Conservation (phyloP, 2,329 filamentous ascomycete genomes). For the Ophiostoma pallidulum region DNA sequence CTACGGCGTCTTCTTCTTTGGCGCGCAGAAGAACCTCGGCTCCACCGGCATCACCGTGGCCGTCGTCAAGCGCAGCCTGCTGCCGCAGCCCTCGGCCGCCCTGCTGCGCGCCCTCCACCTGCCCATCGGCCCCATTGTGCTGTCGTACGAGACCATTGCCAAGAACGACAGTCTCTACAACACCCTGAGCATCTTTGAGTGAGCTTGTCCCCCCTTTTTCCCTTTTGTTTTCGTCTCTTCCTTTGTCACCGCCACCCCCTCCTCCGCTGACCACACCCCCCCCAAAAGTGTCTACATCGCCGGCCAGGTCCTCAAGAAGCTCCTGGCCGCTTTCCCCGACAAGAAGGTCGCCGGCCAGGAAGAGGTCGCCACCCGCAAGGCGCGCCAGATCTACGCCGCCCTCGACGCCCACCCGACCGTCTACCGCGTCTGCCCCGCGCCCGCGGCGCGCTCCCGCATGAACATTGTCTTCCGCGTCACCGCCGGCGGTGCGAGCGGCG, state of each 20-base stretch:
- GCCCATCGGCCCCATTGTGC: slow-evolving; percentile 67
- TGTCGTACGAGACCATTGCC: slow-evolving; percentile 75
- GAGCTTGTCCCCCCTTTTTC: slow-evolving; percentile 24
- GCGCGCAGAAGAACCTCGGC: slow-evolving; percentile 91
- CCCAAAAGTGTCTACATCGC: slow-evolving; percentile 81
- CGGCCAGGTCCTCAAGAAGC: slow-evolving; percentile 73
- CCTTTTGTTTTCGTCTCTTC: background rate
- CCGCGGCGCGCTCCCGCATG: slow-evolving; percentile 72
- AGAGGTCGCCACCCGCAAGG: slow-evolving; percentile 63
- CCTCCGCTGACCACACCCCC: background rate
- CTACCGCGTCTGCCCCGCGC: slow-evolving; percentile 72
- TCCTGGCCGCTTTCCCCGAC: slow-evolving; percentile 54
- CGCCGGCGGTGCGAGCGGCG: slow-evolving; percentile 43
- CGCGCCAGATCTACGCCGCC: slow-evolving; percentile 62
- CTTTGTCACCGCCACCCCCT: too few species aligned
- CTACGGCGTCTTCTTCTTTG: slow-evolving; percentile 80
- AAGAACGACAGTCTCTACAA: slow-evolving; percentile 97
- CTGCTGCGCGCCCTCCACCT: slow-evolving; percentile 66
- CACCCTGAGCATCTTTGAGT: slow-evolving; percentile 86
- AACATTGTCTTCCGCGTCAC: slow-evolving; percentile 85
- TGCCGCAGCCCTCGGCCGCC: slow-evolving; percentile 60
- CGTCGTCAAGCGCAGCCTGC: slow-evolving; percentile 70
- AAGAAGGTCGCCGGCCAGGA: slow-evolving; percentile 70
- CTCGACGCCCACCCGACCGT: slow-evolving; percentile 63
- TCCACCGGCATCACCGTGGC: slow-evolving; percentile 78